A percentile compares a stretch with the other conserved stretches of the same genome.
Conservation (phyloP, 2,329 filamentous ascomycete species). For the Aureobasidium leucospermi region DNA sequence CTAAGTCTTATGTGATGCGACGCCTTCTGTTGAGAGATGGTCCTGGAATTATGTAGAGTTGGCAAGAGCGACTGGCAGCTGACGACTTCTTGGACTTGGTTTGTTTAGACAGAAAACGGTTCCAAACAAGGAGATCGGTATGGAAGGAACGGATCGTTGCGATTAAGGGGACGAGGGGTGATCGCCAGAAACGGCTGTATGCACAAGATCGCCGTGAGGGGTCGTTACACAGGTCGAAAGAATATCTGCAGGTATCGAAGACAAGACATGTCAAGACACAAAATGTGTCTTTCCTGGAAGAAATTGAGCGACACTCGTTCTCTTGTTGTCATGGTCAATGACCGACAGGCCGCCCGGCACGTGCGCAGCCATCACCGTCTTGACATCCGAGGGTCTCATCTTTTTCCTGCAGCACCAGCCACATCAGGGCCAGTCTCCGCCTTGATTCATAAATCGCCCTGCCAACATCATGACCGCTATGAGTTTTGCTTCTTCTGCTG, state of each 20-base stretch:
- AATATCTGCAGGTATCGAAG: background rate
- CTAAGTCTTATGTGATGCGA: background rate
- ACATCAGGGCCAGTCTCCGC: background rate
- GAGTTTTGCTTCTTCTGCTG: background rate
- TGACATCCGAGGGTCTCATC: slow-evolving; percentile 3
- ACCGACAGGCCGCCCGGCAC: slow-evolving; percentile 3
- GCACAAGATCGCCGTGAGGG: background rate
- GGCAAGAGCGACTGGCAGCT: background rate
- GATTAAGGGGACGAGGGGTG: slow-evolving; percentile 4
- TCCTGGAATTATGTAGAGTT: background rate
- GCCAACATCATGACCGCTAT: background rate
- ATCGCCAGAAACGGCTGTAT: background rate
- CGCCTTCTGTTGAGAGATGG: background rate
- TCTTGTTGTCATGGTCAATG: slow-evolving; percentile 1
- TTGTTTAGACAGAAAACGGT: slow-evolving; percentile 4
- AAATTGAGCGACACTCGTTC: background rate
- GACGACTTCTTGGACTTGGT: background rate
- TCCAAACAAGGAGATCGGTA: slow-evolving; percentile 4
- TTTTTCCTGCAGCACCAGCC: slow-evolving; percentile 8
- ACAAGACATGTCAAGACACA: slow-evolving; percentile 3
- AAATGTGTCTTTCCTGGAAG: background rate
- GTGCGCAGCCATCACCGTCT: background rate
- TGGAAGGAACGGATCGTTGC: slow-evolving; percentile 6
- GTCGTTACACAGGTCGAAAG: background rate
- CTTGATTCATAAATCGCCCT: background rate